Evolutionary conservation across 805 yeast species (phyloP).

Genomic region (Kuraishia molischiana): DNA sequence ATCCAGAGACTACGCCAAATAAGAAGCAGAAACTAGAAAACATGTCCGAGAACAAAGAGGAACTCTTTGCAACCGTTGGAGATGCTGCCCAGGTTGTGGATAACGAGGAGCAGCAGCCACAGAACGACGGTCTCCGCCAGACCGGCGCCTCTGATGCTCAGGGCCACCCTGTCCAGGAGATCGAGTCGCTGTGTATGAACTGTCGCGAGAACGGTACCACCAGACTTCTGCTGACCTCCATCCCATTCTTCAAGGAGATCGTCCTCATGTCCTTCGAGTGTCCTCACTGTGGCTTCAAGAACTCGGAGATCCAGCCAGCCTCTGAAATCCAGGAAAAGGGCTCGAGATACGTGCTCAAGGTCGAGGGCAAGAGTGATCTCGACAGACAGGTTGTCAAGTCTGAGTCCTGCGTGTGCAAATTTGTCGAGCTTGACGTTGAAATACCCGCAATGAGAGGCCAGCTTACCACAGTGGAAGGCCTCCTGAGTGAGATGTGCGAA

Average conservation of each 20-base stretch:
- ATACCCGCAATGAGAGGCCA: conserved; percentile 95
- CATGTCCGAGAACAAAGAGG: conserved; percentile 21
- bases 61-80: conserved; percentile 51
- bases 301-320: conserved; percentile 95
- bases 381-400: conserved; percentile 88
- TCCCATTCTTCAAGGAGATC: conserved; percentile 87
- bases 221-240: conserved; percentile 71
- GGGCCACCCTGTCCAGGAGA: conserved; percentile 93
- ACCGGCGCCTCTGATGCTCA: conserved; percentile 78
- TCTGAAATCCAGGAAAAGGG: conserved; percentile 88
- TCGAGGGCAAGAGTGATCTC: conserved; percentile 65
- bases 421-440: conserved; percentile 80
- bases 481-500: conserved; percentile 71
- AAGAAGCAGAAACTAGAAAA: conserved; percentile 19
- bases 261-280: conserved; percentile 93
- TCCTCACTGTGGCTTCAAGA: conserved; percentile 87
- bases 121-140: conserved; percentile 36
- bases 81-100: conserved; percentile 41
- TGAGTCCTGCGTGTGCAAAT: conserved; percentile 73
- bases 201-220: conserved; percentile 85
- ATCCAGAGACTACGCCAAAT: too few relatives aligned
- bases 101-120: conserved; percentile 16
- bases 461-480: conserved; percentile 85
- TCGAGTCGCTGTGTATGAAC: conserved; percentile 93
- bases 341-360: conserved; percentile 53